These are phyloP conservation scores for Volvox carteri DNA, from an alignment of 163 green algal species.

Conservation along the genomic window DNA sequence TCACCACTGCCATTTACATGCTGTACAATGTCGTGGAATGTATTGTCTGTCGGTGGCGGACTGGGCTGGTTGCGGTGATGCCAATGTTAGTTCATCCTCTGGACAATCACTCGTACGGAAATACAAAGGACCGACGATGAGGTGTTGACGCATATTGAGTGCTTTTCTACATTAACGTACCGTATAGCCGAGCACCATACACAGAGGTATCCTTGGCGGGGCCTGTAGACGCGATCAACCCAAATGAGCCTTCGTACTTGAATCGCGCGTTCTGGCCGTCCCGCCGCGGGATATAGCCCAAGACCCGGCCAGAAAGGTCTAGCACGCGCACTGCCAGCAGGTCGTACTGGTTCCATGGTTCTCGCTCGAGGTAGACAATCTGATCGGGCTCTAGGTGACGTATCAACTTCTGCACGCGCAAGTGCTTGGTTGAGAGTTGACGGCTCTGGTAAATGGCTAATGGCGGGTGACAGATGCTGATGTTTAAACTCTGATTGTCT, in stretches of 20 bases:
- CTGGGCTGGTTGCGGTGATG: no score
- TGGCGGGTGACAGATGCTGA: no score
- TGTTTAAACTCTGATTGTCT: no score
- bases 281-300: conserved; percentile 26
- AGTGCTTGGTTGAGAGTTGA: no score
- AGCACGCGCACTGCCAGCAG: neutral
- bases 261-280: conserved; percentile 6
- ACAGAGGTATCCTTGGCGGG: neutral
- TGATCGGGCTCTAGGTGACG: neutral
- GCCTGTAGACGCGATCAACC: neutral
- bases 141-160: no score
- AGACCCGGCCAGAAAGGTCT: neutral
- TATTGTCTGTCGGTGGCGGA: no score
- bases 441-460: no score
- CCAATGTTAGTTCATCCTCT: no score
- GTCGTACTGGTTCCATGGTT: conserved; percentile 41
- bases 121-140: no score
- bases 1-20: no score
- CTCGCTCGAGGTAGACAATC: conserved; percentile 10
- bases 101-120: no score
- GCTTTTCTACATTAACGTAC: conserved; percentile 4
- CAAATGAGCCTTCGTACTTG: neutral
- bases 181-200: conserved; percentile 2
- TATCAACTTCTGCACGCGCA: conserved; percentile 26
- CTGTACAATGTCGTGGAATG: no score